A percentile compares a stretch with the other conserved stretches of the same genome.
These are phyloP conservation scores for Russula griseocarnosa DNA, from an alignment of 768 basidiomycete species.

Conservation along the genomic window DNA sequence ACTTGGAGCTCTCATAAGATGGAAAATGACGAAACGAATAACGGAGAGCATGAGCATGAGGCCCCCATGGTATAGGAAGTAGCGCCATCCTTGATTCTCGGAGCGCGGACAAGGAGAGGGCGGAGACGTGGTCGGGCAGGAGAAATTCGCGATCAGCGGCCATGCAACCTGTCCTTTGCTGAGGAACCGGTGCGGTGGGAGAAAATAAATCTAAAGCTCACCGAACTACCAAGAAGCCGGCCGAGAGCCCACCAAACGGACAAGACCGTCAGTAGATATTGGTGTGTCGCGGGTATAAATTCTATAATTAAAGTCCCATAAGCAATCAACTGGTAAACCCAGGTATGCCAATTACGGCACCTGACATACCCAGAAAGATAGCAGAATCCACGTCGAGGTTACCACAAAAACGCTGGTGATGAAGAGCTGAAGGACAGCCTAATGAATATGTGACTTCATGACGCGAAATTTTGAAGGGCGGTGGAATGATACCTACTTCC, in stretches of 20 bases:
- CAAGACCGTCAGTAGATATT: slow-evolving; percentile 69
- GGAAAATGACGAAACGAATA: slow-evolving; percentile 63
- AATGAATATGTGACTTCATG: background rate
- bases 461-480: background rate
- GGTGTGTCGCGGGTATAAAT: slow-evolving; percentile 66
- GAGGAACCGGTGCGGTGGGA: background rate
- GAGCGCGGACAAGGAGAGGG: slow-evolving; percentile 41
- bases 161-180: slow-evolving; percentile 51
- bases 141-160: slow-evolving; percentile 67
- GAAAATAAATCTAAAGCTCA: slow-evolving; percentile 20
- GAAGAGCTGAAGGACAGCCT: slow-evolving; percentile 62
- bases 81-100: slow-evolving; percentile 70
- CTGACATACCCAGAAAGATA: slow-evolving; percentile 59
- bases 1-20: slow-evolving; percentile 69
- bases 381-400: slow-evolving; percentile 74
- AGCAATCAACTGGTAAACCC: background rate
- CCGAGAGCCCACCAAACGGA: slow-evolving; percentile 81
- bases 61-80: slow-evolving; percentile 74
- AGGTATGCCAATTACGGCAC: background rate
- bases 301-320: slow-evolving; percentile 38
- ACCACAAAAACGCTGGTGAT: slow-evolving; percentile 65
- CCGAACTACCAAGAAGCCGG: slow-evolving; percentile 57
- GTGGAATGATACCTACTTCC: slow-evolving; percentile 48
- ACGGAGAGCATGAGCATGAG: slow-evolving; percentile 60
- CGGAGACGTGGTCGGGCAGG: slow-evolving; percentile 44